Percentiles rank a stretch among this genome's conserved stretches.
Evolutionary conservation across 2,329 filamentous ascomycete genomes (phyloP).

Genomic region (Tolypocladium inflatum): DNA sequence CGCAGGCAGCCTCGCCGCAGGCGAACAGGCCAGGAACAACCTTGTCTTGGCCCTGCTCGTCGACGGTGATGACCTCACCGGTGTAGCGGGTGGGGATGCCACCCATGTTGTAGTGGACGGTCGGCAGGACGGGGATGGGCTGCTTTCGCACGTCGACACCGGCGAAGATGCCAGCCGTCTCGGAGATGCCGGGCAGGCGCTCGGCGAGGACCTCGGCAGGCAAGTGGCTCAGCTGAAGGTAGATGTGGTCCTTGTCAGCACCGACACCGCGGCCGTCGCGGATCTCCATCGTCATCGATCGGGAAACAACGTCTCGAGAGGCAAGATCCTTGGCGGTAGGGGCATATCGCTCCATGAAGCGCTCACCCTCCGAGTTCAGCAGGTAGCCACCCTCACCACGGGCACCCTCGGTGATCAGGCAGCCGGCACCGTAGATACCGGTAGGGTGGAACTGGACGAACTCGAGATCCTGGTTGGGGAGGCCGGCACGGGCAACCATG

Average conservation of each 20-base stretch:
- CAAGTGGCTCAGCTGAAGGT: conserved; percentile 92
- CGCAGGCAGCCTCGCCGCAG: conserved; percentile 93
- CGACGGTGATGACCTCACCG: conserved; percentile 86
- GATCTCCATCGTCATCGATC: conserved; percentile 98
- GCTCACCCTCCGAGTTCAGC: conserved; percentile 94
- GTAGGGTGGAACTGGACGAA: conserved; percentile 99
- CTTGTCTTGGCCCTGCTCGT: conserved; percentile 80
- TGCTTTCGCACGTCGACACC: conserved; percentile 96
- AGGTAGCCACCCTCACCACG: conserved; percentile 98
- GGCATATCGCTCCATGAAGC: conserved; percentile 98
- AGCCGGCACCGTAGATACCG: conserved; percentile 96
- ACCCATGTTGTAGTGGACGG: conserved; percentile 99
- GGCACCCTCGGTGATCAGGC: conserved; percentile 94
- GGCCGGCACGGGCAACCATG: conserved; percentile 95
- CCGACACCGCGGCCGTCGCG: conserved; percentile 95
- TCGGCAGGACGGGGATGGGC: conserved; percentile 91
- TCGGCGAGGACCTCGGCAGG: conserved; percentile 88
- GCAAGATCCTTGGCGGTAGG: conserved; percentile 97
- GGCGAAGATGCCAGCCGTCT: conserved; percentile 94
- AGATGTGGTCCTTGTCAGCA: conserved; percentile 96
- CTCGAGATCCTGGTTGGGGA: conserved; percentile 98
- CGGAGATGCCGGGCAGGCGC: conserved; percentile 95
- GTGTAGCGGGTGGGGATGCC: conserved; percentile 97
- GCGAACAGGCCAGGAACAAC: conserved; percentile 92
- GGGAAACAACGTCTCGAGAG: conserved; percentile 89